These are phyloP conservation scores for Alternaria rosae DNA, from an alignment of 2,329 filamentous ascomycete species.

Conservation along the genomic window DNA sequence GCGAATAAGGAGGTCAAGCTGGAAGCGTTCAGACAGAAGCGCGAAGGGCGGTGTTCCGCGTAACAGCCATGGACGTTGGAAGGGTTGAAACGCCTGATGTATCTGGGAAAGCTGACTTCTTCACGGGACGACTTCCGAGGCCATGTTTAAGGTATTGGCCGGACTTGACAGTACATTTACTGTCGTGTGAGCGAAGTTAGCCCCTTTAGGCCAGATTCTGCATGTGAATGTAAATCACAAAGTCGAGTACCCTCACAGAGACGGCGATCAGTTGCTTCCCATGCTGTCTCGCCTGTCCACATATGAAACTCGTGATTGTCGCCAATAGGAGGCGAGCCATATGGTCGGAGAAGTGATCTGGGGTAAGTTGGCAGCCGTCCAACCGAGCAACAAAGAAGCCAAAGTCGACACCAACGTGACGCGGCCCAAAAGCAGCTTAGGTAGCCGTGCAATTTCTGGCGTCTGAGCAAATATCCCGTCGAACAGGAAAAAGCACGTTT, in stretches of 20 bases:
- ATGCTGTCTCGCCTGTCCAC: constrained; percentile 5
- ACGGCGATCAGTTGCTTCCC: background rate
- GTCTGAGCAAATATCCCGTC: background rate
- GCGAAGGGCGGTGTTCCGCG: constrained; percentile 10
- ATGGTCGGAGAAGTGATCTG: constrained; percentile 4
- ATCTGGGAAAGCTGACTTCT: background rate
- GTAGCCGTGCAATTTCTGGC: background rate
- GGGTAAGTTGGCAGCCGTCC: background rate
- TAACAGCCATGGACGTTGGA: background rate
- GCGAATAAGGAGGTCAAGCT: constrained; percentile 45
- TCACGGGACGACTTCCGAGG: background rate
- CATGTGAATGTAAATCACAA: background rate
- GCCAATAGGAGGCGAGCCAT: constrained; percentile 8
- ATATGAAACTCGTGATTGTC: constrained; percentile 3
- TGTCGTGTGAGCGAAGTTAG: background rate
- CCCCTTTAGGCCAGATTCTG: background rate
- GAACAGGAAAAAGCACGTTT: constrained; percentile 10
- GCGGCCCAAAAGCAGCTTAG: constrained; percentile 2
- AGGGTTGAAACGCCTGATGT: background rate
- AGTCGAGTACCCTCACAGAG: background rate
- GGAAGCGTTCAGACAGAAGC: constrained; percentile 41
- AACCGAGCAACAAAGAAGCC: background rate
- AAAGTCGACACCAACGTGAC: background rate
- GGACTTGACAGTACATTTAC: background rate
- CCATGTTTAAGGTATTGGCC: background rate